Evolutionary conservation across 31 red algal genomes (phyloP), one percentile per base, ranked within the genome.

Genomic region (Odonthalia washingtoniensis): DNA sequence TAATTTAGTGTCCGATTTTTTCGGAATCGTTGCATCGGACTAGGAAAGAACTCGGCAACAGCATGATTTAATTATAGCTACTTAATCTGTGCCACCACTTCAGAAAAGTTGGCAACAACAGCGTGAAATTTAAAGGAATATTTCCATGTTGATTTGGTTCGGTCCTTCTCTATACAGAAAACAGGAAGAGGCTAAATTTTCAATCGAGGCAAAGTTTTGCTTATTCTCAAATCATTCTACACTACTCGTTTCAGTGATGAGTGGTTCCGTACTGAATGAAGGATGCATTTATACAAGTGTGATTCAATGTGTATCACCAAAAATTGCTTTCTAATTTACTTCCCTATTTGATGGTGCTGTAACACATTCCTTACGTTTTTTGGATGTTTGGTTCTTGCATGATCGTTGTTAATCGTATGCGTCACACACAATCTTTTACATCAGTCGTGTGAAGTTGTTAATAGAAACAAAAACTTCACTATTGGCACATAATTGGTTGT

Each of bases 111-210:
- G 87, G 84, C 21, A 65, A 84, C 1, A 78, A 93, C 43, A 60
- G 83, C 33, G n/a, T n/a, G n/a, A n/a, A n/a, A n/a, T n/a, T n/a
- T n/a, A n/a, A n/a, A n/a, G n/a, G n/a, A n/a, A n/a, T 67, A 43
- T 5, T n/a, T 87, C 84, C 34, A 40, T 93, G 2, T 37, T 93
- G 33, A 60, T 93, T n/a, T 84, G 91, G 39, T 93, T 84, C 57
- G 91, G 91, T 65, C 76, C 80, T 28, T 93, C 91, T n/a, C 27
- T 93, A 27, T 93, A 93, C 78, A 64, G 77, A 72, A 84, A 83
- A 14, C 84, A 93, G 44, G 91, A 93, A 57, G 90, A 82, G 28
- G 84, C 77, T 24, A 82, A 69, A 1, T 24, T 74, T 34, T 39
- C 46, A 14, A 65, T 93, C 36, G 91, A 93, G 33, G 87, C 91